Percentiles rank a stretch among this genome's conserved stretches.
Conservation (phyloP, 768 basidiomycete species). For the Lentinula aciculospora region DNA sequence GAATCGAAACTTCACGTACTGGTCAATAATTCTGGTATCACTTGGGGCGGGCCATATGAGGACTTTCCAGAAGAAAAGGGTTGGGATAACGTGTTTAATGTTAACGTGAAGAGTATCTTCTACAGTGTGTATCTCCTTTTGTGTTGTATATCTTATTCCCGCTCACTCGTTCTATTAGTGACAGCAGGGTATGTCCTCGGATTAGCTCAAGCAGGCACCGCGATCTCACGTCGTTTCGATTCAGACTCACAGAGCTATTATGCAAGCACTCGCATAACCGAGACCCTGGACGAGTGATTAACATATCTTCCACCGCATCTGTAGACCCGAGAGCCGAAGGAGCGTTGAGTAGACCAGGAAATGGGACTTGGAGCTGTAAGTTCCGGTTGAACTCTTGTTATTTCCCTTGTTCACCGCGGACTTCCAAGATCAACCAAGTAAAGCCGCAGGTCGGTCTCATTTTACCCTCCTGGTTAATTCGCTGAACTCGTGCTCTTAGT, state of each 20-base stretch:
- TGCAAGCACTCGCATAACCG: constrained; percentile 54
- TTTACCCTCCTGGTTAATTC: background rate
- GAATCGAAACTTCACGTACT: constrained; percentile 76
- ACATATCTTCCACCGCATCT: constrained; percentile 71
- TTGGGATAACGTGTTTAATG: constrained; percentile 78
- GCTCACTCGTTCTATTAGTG: constrained; percentile 22
- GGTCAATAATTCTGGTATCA: constrained; percentile 77
- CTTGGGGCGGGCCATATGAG: constrained; percentile 70
- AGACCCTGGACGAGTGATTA: constrained; percentile 76
- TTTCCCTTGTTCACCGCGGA: background rate
- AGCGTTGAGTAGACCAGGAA: constrained; percentile 44
- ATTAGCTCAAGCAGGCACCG: constrained; percentile 29
- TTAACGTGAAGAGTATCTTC: constrained; percentile 84
- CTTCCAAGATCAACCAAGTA: constrained; percentile 65
- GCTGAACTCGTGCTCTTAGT: constrained; percentile 26
- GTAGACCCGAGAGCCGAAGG: constrained; percentile 48
- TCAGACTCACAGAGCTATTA: constrained; percentile 48
- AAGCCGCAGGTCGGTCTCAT: constrained; percentile 59
- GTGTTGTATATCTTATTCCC: background rate
- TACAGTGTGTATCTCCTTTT: constrained; percentile 48
- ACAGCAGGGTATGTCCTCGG: constrained; percentile 29
- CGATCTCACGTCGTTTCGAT: constrained; percentile 13
- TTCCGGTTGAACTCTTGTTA: constrained; percentile 12
- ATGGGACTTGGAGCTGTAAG: constrained; percentile 78
- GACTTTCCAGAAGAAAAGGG: constrained; percentile 77